Evolutionary conservation across 192 early-diverging fungal genomes (phyloP).

Genomic region (Rhizoclosmatium sp.): DNA sequence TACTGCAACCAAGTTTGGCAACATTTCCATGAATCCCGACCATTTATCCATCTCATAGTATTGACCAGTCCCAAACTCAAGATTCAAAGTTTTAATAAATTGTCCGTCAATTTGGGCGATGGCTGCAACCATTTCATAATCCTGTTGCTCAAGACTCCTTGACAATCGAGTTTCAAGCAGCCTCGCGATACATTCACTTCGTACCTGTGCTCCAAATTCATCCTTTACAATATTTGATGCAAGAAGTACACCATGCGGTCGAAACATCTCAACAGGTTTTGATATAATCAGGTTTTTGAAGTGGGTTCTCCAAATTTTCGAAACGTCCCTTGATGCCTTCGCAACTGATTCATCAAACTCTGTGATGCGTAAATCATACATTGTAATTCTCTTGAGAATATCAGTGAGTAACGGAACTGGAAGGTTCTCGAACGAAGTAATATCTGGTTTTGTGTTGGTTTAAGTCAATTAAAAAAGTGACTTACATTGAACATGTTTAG

Average conservation of each 20-base stretch:
- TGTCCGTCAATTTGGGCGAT: neutral
- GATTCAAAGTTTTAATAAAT: neutral
- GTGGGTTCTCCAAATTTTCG: neutral
- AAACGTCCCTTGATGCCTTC: neutral
- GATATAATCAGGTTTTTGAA: neutral
- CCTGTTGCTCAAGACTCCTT: neutral
- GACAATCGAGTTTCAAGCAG: neutral
- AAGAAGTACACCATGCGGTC: neutral
- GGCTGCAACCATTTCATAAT: neutral
- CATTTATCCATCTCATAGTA: too few species aligned
- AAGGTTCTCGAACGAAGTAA: conserved; percentile 10
- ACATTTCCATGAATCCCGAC: too few species aligned
- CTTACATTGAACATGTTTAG: conserved; percentile 1
- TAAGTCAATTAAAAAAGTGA: neutral
- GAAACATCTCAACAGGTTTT: neutral
- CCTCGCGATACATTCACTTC: neutral
- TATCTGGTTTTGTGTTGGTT: neutral
- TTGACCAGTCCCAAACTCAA: neutral
- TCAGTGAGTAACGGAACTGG: neutral
- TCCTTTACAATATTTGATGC: neutral
- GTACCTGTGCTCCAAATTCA: neutral
- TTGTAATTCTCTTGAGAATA: conserved; percentile 16
- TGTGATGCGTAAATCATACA: neutral
- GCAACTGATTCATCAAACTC: neutral
- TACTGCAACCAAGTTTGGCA: too few species aligned